Percentiles rank a stretch among this genome's conserved stretches.
These are phyloP conservation scores for Heteromeles arbutifolia DNA, from an alignment of 306 rosid species.

Conservation along the genomic window DNA sequence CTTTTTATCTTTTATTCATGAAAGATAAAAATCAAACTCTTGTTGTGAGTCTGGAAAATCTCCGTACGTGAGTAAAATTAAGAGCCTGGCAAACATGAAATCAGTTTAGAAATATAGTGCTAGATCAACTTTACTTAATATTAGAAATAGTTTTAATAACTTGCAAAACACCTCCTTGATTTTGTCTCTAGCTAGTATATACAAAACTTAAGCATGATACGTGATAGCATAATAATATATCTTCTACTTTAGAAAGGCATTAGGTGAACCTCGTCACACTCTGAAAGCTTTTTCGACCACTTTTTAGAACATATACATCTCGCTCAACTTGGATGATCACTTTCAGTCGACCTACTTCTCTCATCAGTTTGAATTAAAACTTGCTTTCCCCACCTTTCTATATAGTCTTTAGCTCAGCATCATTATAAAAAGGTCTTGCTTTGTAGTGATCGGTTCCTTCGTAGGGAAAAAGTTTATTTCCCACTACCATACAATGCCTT, in stretches of 20 bases:
- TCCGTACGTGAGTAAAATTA: no score
- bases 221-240: conserved; percentile 42
- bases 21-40: no score
- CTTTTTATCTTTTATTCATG: no score
- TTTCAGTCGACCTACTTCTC: conserved; percentile 30
- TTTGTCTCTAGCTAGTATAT: background rate
- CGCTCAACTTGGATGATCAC: conserved; percentile 2
- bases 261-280: conserved; percentile 38
- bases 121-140: no score
- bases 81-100: background rate
- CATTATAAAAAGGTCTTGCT: conserved; percentile 66
- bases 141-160: background rate
- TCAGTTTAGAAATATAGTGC: no score
- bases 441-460: conserved; percentile 54
- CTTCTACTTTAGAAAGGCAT: conserved; percentile 34
- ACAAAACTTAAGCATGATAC: conserved; percentile 39
- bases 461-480: conserved; percentile 31
- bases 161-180: background rate
- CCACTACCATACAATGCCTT: conserved; percentile 33
- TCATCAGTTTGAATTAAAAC: conserved; percentile 32
- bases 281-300: conserved; percentile 26
- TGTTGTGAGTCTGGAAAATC: no score
- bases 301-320: background rate
- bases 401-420: conserved; percentile 22
- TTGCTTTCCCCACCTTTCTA: conserved; percentile 11